A percentile compares a stretch with the other conserved stretches of the same genome.
These are phyloP conservation scores for Aspergillus carbonarius DNA, from an alignment of 2,329 filamentous ascomycete species.

Conservation along the genomic window DNA sequence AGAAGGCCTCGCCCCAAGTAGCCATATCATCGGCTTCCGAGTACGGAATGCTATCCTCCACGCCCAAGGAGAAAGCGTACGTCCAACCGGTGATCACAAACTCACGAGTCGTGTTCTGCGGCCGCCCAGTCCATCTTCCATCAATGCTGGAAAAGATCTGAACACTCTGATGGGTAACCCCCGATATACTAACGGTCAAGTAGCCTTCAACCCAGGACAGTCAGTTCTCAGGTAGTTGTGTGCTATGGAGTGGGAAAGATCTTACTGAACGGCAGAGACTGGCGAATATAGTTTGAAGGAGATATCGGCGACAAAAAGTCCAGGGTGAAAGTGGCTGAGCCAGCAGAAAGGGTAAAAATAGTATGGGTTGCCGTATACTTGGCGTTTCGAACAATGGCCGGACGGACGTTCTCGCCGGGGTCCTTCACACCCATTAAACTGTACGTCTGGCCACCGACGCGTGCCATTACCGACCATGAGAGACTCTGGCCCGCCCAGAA, in stretches of 20 bases:
- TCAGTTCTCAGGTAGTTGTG: constrained; percentile 4
- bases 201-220: constrained; percentile 29
- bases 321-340: constrained; percentile 34
- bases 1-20: constrained; percentile 43
- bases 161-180: constrained; percentile 27
- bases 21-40: constrained; percentile 43
- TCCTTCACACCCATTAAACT: constrained; percentile 43
- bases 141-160: constrained; percentile 48
- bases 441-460: constrained; percentile 42
- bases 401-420: constrained; percentile 24
- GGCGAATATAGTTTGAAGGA: constrained; percentile 42
- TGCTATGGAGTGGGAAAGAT: background rate
- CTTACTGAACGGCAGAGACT: constrained; percentile 46
- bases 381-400: constrained; percentile 36
- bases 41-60: constrained; percentile 33
- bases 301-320: constrained; percentile 50
- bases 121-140: constrained; percentile 44
- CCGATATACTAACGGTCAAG: constrained; percentile 39
- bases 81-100: constrained; percentile 27
- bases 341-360: constrained; percentile 41
- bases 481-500: constrained; percentile 47
- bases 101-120: constrained; percentile 21
- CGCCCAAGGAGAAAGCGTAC: constrained; percentile 34
- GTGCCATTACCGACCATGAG: constrained; percentile 44
- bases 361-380: constrained; percentile 46